Evolutionary conservation across 441 rosid species (phyloP), one percentile per base, ranked within the genome.

Genomic region (Adansonia rubrostipa): DNA sequence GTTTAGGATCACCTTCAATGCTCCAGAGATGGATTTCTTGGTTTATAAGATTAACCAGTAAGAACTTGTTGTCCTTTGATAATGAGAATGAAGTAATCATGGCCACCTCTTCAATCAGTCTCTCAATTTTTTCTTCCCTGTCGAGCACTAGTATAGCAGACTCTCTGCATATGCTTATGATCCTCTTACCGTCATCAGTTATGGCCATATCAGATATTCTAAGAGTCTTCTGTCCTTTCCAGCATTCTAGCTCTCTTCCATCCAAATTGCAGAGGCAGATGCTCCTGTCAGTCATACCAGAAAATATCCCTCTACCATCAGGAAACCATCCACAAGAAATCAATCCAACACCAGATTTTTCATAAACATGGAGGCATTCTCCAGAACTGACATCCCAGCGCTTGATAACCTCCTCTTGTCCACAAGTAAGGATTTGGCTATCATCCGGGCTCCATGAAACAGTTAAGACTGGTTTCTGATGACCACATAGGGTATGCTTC

Each of bases 1-100:
- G 81, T 78, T 80, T 89, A 57, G 84, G 85, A 8, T 88, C 90
- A 74, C 86, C 84, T 83, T 88, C 90, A 14, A 92, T 86, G 81
- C 81, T 84, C 96, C 96, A 92, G 1, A 92, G 93, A 83, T 80
- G 94, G 64, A 92, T 90, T 80, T 92, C 96, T 80, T 92, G 92
- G 82, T 89, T 88, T 63, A 83, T 22, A 71, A 92, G 93, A 83
- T 89, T 88, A 56, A 92, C 88, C 72, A 92, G 87, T 71, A 92
- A 74, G 88, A 79, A 85, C 68, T 83, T 90, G 82, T 85, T 87
- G 80, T 90, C 96, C 78, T 76, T 78, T 2, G 96, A 92, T 80
- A 92, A 85, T 3, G 92, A 82, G 78, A 92, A 92, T 8, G 96
- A 89, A 40, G 92, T 92, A 60, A 92, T 86, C 45, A 81, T 75